Conservation (phyloP, 371 early-diverging fungal genomes). For the Mucor velutinosus region DNA sequence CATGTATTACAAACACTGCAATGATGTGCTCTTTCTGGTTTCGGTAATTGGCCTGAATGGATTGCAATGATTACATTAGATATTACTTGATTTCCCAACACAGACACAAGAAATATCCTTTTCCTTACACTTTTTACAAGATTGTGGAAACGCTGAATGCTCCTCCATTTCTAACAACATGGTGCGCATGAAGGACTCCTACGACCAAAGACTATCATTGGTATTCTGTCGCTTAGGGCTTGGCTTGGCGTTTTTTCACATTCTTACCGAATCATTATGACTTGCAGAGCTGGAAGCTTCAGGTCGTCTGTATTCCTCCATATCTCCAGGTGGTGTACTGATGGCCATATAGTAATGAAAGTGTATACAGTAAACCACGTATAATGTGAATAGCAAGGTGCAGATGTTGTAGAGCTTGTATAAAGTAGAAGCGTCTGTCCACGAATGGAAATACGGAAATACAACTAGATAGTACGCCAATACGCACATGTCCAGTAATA, state of each 20-base stretch:
- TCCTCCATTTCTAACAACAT: slow-evolving; percentile 55
- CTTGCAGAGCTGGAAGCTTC: not conserved
- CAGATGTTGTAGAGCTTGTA: slow-evolving; percentile 35
- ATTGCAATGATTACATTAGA: not conserved
- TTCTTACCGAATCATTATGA: not conserved
- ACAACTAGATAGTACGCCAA: slow-evolving; percentile 51
- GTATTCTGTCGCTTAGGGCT: not conserved
- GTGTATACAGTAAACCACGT: slow-evolving; percentile 57
- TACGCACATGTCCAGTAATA: slow-evolving; percentile 53
- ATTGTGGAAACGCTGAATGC: slow-evolving; percentile 43
- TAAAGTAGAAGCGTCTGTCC: slow-evolving; percentile 27
- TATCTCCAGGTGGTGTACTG: slow-evolving; percentile 53
- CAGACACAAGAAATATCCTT: not conserved
- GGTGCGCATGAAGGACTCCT: slow-evolving; percentile 32
- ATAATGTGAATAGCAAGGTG: slow-evolving; percentile 44
- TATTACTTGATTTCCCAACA: not conserved
- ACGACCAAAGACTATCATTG: not conserved
- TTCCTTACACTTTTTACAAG: slow-evolving; percentile 57
- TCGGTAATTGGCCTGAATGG: slow-evolving; percentile 61
- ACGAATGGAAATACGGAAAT: slow-evolving; percentile 47
- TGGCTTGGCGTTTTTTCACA: not conserved
- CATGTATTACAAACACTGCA: slow-evolving; percentile 89
- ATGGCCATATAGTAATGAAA: slow-evolving; percentile 67
- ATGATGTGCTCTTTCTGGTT: slow-evolving; percentile 93
- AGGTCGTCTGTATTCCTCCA: slow-evolving; percentile 28